Percentiles rank a stretch among this genome's conserved stretches.
phyloP scores from a whole-genome alignment of 1,139 yeast genomes.

The Debaryomyces robertsiae region DNA sequence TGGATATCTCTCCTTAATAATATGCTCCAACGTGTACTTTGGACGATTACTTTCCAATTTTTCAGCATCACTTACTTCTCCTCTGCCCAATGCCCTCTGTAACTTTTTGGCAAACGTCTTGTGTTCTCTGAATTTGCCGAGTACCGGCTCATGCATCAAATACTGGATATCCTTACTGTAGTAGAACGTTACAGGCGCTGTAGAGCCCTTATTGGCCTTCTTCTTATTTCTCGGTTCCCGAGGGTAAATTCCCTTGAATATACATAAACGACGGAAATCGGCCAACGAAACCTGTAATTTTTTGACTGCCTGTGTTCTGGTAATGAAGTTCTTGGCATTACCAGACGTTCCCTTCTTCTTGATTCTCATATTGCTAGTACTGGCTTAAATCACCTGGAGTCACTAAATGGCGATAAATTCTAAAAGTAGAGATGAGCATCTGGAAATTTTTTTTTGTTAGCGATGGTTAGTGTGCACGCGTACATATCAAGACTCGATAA shows the following conservation, averaged over 20 bases:
- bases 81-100: conserved; percentile 87
- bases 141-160: conserved; percentile 91
- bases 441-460: conserved; percentile 8
- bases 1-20: conserved; percentile 94
- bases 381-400: not conserved
- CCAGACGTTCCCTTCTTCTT: conserved; percentile 86
- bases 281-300: conserved; percentile 92
- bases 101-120: conserved; percentile 91
- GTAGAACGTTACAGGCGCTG: conserved; percentile 94
- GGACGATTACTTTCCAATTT: conserved; percentile 81
- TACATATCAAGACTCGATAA: too few relatives aligned
- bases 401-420: conserved; percentile 1
- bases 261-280: conserved; percentile 97
- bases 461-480: conserved; percentile 8
- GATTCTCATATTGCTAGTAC: conserved; percentile 29
- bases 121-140: conserved; percentile 91
- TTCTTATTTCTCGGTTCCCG: conserved; percentile 95
- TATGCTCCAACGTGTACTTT: conserved; percentile 81
- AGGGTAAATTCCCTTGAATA: conserved; percentile 94
- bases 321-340: conserved; percentile 88
- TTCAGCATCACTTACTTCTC: conserved; percentile 88
- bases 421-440: conserved; percentile 10
- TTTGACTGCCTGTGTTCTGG: conserved; percentile 94
- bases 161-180: conserved; percentile 93
- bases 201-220: conserved; percentile 96